Conservation (phyloP, 139 green algal genomes). For the Chlamydomonas incerta region DNA sequence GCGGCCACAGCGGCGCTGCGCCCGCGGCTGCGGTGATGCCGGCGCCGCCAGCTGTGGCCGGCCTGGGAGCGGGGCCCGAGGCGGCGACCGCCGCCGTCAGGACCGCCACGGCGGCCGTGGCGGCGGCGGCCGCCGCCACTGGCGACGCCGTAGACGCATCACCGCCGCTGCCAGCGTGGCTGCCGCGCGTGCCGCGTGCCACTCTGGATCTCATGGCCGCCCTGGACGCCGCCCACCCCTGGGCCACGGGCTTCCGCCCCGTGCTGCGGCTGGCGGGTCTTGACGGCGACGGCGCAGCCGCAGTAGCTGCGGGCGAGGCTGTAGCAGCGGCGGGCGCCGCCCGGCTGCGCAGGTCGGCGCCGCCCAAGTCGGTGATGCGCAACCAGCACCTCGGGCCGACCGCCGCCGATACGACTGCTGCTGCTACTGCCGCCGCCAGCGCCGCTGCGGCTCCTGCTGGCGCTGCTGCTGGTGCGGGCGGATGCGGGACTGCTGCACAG, state of each 20-base stretch:
- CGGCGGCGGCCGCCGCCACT: neutral
- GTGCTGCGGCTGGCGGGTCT: neutral
- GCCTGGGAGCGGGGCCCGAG: neutral
- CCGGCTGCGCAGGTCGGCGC: too few species aligned
- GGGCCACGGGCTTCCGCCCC: neutral
- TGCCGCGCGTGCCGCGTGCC: neutral
- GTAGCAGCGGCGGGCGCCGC: too few species aligned
- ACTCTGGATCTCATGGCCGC: constrained; percentile 14
- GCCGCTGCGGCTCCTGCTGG: too few species aligned
- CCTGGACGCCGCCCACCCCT: neutral
- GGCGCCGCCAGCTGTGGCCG: too few species aligned
- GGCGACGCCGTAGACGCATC: too few species aligned
- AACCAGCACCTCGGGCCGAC: neutral
- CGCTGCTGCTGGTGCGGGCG: too few species aligned
- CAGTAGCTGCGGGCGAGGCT: neutral
- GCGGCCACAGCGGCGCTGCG: too few species aligned
- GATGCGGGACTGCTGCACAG: too few species aligned
- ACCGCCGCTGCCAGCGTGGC: neutral
- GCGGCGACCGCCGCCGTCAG: too few species aligned
- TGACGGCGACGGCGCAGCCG: too few species aligned
- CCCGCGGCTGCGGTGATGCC: too few species aligned
- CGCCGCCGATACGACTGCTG: too few species aligned
- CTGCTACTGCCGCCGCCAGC: neutral
- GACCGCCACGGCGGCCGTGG: neutral
- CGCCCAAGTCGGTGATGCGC: neutral